Base-by-base conservation (phyloP, 257 asterid genomes). In the Ballota nigra region DNA sequence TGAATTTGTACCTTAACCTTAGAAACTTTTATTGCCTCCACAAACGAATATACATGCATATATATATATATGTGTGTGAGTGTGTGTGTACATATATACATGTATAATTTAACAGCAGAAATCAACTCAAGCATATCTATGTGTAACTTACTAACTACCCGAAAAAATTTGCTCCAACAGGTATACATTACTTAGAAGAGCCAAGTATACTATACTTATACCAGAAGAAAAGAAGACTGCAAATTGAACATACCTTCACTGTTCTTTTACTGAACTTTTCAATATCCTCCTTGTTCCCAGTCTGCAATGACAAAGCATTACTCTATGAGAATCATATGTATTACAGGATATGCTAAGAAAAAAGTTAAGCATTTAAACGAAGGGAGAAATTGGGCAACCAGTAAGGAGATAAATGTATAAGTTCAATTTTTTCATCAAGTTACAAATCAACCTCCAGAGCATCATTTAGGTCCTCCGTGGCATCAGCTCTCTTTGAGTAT, bases 231-330 rank as follows among this genome's bases (percentile, higher is more conserved):
- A 69, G 55, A 33, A 41, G 52, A 70, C 58, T 59, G 56, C 31
- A 82, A 62, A 4, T 23, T 51, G 66, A 59, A 62, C 22, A 28
- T 60, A 88, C 98, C 97, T 92, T 95, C 38, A 95, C 99, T 8
- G 99, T 92, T 85, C 99, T 78, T 84, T 95, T 95, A 78, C 99
- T 95, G 78, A 87, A 95, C 77, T 95, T 92, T 83, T 95, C 99
- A 49, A 95, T 89, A 45, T 95, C 98, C 86, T 92, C 97, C 83
- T 82, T 82, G 80, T 88, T 83, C 61, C 97, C 98, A 33, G 79
- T 52, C 98, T 92, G 86, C 79, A 81, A 76, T 23, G 38, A 79
- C 33, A 62, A 72, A 49, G n/a, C 61, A 63, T 63, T 52, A 34
- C 51, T 31, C 15, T 69, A 61, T 64, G 62, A 47, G 81, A 70